These are phyloP conservation scores for Cladophialophora carrionii DNA, from an alignment of 2,329 filamentous ascomycete species.

Conservation along the genomic window DNA sequence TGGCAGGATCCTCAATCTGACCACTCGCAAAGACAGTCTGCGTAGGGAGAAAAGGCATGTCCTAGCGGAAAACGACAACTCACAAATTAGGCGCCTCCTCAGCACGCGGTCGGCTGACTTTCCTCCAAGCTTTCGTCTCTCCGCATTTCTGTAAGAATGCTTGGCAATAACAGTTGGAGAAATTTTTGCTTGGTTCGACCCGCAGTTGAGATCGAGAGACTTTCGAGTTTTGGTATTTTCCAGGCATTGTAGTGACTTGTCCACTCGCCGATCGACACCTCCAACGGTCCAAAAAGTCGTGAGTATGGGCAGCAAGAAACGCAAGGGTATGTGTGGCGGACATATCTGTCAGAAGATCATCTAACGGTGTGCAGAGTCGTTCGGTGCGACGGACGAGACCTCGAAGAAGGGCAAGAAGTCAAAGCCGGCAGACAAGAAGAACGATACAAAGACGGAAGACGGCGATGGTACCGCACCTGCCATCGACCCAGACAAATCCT, in stretches of 20 bases:
- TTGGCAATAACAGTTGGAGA: constrained; percentile 25
- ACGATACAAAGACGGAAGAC: constrained; percentile 40
- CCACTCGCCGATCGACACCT: no score
- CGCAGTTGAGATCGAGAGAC: neutral
- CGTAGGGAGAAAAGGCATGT: no score
- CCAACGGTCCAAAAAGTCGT: neutral
- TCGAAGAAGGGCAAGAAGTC: constrained; percentile 57
- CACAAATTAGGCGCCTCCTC: no score
- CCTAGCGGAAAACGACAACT: no score
- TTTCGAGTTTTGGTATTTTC: neutral
- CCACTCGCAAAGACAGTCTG: no score
- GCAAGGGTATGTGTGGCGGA: constrained; percentile 33
- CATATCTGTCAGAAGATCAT: neutral
- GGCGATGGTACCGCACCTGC: constrained; percentile 38
- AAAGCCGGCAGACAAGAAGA: constrained; percentile 43
- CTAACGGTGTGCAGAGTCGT: constrained; percentile 24
- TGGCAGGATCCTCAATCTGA: no score
- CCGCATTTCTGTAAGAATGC: neutral
- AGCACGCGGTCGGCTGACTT: neutral
- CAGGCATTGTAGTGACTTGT: neutral
- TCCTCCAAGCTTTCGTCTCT: neutral
- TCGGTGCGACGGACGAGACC: constrained; percentile 42
- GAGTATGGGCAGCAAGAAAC: constrained; percentile 38
- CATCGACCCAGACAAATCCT: neutral
- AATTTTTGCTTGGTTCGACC: constrained; percentile 6